A percentile compares a stretch with the other conserved stretches of the same genome.
These are phyloP conservation scores for Daedaleopsis nitida DNA, from an alignment of 768 basidiomycete species.

Conservation along the genomic window DNA sequence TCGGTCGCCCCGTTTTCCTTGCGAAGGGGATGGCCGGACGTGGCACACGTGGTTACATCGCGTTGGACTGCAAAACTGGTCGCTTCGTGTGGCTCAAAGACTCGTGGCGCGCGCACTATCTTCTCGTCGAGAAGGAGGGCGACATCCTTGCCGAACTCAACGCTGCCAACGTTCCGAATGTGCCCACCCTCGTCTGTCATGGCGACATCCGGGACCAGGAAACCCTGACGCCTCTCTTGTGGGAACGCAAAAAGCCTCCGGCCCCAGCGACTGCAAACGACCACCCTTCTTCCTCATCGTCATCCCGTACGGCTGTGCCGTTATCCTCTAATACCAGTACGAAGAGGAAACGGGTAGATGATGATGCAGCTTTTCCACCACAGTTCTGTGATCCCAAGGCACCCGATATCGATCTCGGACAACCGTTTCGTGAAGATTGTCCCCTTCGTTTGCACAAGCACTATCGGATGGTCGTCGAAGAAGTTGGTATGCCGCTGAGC, in stretches of 20 bases:
- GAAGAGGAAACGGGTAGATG: neutral
- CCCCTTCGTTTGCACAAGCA: neutral
- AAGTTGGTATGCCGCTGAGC: neutral
- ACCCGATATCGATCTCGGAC: too few species aligned
- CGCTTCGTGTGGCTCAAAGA: conserved; percentile 14
- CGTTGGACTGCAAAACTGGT: conserved; percentile 1
- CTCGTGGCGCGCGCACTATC: conserved; percentile 1
- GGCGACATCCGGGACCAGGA: neutral
- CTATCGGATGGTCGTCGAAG: conserved; percentile 7
- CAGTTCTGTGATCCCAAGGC: too few species aligned
- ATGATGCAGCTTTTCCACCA: neutral
- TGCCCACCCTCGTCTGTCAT: conserved; percentile 1
- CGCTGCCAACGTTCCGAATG: neutral
- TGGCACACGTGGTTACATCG: conserved; percentile 18
- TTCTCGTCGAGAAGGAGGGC: neutral
- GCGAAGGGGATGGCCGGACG: conserved; percentile 13
- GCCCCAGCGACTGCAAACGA: neutral
- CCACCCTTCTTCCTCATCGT: neutral
- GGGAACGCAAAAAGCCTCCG: neutral
- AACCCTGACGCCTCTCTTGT: neutral
- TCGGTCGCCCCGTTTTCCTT: conserved; percentile 4
- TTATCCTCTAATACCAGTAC: neutral
- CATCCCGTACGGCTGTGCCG: neutral
- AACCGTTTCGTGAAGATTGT: neutral
- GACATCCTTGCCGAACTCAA: neutral